Conservation (phyloP, 495 filamentous ascomycete genomes). For the Neurospora sp. region DNA sequence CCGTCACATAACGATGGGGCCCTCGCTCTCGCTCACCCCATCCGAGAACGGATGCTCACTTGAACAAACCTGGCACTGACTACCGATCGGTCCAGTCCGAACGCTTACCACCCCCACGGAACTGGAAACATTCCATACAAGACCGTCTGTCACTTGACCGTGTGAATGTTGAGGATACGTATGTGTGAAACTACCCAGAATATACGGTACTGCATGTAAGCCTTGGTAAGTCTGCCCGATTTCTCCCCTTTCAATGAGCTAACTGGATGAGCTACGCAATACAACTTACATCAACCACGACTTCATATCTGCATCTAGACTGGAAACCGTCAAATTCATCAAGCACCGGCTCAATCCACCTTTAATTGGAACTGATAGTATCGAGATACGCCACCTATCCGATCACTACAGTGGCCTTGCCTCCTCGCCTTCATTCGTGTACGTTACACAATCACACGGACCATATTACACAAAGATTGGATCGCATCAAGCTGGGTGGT, state of each 20-base stretch:
- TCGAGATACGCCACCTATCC: background rate
- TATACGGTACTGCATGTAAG: background rate
- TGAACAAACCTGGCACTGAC: background rate
- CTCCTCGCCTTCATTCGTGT: background rate
- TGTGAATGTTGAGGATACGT: background rate
- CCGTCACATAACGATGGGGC: background rate
- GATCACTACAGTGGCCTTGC: background rate
- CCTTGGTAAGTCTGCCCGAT: background rate
- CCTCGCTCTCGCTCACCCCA: background rate
- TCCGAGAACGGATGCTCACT: background rate
- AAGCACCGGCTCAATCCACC: background rate
- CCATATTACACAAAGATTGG: background rate
- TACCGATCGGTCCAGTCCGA: background rate
- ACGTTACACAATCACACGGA: background rate
- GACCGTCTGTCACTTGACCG: background rate
- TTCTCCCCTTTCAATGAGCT: background rate
- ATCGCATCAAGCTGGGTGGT: background rate
- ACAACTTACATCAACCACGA: background rate
- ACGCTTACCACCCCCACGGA: background rate
- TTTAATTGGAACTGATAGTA: background rate
- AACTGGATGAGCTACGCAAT: background rate
- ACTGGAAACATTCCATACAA: background rate
- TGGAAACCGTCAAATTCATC: background rate
- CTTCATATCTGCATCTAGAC: background rate
- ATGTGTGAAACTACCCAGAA: background rate